A percentile compares a stretch with the other conserved stretches of the same genome.
Conservation (phyloP, 352 stramenopile species). For the Globisporangium barbulae region DNA sequence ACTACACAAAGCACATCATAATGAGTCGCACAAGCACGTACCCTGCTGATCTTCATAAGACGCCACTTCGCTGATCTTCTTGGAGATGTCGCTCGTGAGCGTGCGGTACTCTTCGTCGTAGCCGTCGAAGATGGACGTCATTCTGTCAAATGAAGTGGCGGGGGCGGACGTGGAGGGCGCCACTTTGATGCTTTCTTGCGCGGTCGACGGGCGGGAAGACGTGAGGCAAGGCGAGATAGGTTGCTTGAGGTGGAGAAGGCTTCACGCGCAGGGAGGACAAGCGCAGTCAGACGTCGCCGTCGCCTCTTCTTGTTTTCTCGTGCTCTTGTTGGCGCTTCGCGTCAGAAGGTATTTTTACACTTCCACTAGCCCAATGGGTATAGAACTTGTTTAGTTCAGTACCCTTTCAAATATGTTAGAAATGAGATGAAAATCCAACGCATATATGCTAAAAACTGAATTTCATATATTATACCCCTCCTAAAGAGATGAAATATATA, state of each 20-base stretch:
- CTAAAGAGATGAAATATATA: neutral
- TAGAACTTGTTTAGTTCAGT: neutral
- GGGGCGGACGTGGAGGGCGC: conserved; percentile 2
- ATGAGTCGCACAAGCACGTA: conserved; percentile 12
- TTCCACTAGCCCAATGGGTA: neutral
- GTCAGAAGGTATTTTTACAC: conserved; percentile 14
- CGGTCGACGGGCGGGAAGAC: neutral
- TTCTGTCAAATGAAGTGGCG: conserved; percentile 28
- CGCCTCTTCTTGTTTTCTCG: conserved; percentile 1
- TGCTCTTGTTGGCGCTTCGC: conserved; percentile 3
- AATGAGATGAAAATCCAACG: too few relatives aligned
- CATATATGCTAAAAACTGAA: too few relatives aligned
- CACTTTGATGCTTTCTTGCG: conserved; percentile 4
- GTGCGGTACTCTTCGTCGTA: conserved; percentile 88
- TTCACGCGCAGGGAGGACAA: conserved; percentile 2
- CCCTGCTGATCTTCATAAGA: conserved; percentile 84
- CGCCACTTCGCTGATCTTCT: conserved; percentile 85
- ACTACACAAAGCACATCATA: neutral
- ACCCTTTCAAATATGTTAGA: neutral
- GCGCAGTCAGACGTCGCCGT: neutral
- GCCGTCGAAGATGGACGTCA: conserved; percentile 88
- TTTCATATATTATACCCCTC: neutral
- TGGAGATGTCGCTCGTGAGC: conserved; percentile 83
- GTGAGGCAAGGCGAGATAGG: neutral
- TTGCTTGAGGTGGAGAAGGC: neutral